Percentiles rank a stretch among this genome's conserved stretches.
These are phyloP conservation scores for Chlorella sp. DNA, from an alignment of 139 green algal genomes.

Conservation along the genomic window DNA sequence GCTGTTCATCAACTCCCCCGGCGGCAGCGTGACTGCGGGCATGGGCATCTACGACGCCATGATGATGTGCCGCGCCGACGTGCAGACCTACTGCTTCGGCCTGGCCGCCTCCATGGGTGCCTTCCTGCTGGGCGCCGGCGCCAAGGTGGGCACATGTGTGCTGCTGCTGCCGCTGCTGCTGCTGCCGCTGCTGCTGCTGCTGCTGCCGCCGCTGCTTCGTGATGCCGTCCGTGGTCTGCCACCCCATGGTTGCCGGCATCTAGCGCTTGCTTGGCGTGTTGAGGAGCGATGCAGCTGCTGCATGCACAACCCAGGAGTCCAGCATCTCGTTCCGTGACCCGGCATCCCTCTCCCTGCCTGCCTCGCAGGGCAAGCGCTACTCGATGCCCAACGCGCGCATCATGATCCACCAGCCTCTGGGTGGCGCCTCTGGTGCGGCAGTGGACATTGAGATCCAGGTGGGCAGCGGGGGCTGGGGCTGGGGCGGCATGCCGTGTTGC, in stretches of 20 bases:
- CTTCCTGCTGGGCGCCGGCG: slow-evolving; percentile 95
- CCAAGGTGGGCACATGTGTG: slow-evolving; percentile 41
- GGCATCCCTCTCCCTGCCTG: too few relatives aligned
- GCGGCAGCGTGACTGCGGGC: slow-evolving; percentile 96
- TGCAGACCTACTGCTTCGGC: slow-evolving; percentile 97
- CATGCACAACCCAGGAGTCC: too few relatives aligned
- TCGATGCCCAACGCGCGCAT: slow-evolving; percentile 99
- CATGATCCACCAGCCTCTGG: slow-evolving; percentile 99
- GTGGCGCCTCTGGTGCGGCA: slow-evolving; percentile 91
- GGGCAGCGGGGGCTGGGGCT: not conserved
- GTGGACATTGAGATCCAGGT: slow-evolving; percentile 90
- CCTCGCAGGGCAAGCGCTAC: slow-evolving; percentile 85
- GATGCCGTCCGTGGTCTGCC: too few relatives aligned
- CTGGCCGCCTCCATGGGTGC: slow-evolving; percentile 99
- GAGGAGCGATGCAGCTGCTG: too few relatives aligned
- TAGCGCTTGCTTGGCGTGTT: too few relatives aligned
- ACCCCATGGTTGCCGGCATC: too few relatives aligned
- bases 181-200: too few relatives aligned
- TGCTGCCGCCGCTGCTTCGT: too few relatives aligned
- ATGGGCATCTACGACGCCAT: slow-evolving; percentile 99
- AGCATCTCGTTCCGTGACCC: too few relatives aligned
- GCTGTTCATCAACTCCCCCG: slow-evolving; percentile 99
- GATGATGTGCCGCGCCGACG: slow-evolving; percentile 71
- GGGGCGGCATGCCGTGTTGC: not conserved
- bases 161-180: too few relatives aligned